Percentiles rank a stretch among this genome's conserved stretches.
phyloP scores from a whole-genome alignment of 2,329 filamentous ascomycete genomes.

The Ophiostoma australiae region DNA sequence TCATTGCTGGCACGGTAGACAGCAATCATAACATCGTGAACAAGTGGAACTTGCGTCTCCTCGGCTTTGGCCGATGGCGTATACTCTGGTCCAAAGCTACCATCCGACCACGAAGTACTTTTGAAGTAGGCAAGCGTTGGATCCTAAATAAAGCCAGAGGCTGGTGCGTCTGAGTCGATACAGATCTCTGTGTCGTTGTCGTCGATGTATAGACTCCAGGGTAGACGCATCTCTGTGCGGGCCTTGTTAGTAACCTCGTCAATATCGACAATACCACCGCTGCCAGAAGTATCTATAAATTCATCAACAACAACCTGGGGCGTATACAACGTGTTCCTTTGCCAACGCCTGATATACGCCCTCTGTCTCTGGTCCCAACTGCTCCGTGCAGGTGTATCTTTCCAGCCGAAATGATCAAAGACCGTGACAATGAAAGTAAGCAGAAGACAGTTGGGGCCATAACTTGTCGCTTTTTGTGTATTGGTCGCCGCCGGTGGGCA shows the following conservation, averaged over 20 bases:
- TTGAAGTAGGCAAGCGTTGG: neutral
- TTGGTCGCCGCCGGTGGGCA: slow-evolving; percentile 35
- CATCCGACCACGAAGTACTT: neutral
- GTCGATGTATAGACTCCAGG: slow-evolving; percentile 31
- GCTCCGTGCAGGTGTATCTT: slow-evolving; percentile 33
- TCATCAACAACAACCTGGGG: slow-evolving; percentile 35
- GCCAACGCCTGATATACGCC: slow-evolving; percentile 34
- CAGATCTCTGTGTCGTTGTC: slow-evolving; percentile 30
- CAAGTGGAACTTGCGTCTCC: neutral
- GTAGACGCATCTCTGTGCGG: slow-evolving; percentile 20
- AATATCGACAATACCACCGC: neutral
- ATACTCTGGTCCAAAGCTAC: neutral
- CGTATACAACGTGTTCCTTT: slow-evolving; percentile 34
- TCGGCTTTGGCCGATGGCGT: neutral
- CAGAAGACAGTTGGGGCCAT: slow-evolving; percentile 33
- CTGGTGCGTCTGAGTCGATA: slow-evolving; percentile 27
- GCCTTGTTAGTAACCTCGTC: slow-evolving; percentile 23
- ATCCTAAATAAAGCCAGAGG: neutral
- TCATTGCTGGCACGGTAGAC: neutral
- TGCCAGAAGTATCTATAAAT: slow-evolving; percentile 28
- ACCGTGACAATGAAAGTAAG: slow-evolving; percentile 36
- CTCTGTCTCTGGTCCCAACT: slow-evolving; percentile 35
- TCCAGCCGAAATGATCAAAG: slow-evolving; percentile 36
- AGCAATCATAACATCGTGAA: neutral
- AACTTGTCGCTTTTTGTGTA: slow-evolving; percentile 32